A percentile compares a stretch with the other conserved stretches of the same genome.
Conservation (phyloP, 2,329 filamentous ascomycete genomes). For the Pseudocercospora eumusae region DNA sequence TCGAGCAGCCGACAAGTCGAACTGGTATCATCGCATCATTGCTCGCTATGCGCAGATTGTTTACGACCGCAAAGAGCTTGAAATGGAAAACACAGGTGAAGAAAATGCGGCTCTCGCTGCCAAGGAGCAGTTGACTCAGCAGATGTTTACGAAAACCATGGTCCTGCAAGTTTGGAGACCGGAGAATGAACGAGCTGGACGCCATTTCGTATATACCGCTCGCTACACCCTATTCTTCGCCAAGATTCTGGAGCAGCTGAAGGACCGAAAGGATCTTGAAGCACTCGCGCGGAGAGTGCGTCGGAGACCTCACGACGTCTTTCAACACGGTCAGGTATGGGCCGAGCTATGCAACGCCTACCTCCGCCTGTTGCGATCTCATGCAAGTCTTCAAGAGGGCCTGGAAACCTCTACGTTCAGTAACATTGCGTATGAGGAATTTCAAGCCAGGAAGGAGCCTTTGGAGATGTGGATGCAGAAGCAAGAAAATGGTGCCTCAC, state of each 20-base stretch:
- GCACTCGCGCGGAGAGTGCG: conserved; percentile 75
- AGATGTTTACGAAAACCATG: conserved; percentile 94
- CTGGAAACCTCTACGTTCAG: conserved; percentile 67
- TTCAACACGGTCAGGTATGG: conserved; percentile 65
- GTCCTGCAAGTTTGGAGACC: conserved; percentile 94
- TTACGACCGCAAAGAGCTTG: conserved; percentile 52
- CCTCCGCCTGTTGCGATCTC: conserved; percentile 58
- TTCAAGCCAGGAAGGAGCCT: conserved; percentile 59
- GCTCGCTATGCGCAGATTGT: conserved; percentile 68
- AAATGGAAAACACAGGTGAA: not conserved
- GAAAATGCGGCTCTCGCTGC: conserved; percentile 56
- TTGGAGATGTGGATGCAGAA: conserved; percentile 62
- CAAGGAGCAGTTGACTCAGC: conserved; percentile 75
- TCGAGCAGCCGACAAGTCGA: conserved; percentile 77
- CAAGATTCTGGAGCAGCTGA: conserved; percentile 69
- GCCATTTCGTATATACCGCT: conserved; percentile 89
- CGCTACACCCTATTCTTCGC: conserved; percentile 84
- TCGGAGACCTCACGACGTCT: conserved; percentile 75
- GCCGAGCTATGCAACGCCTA: conserved; percentile 61
- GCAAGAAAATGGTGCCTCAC: conserved; percentile 47
- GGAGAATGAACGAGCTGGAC: conserved; percentile 77
- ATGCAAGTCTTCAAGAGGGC: conserved; percentile 59
- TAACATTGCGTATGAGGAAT: conserved; percentile 65
- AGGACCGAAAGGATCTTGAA: conserved; percentile 75
- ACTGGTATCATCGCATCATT: conserved; percentile 93